Conservation (phyloP, 164 flowering plant species). For the Kalanchoe fedtschenkoi region DNA sequence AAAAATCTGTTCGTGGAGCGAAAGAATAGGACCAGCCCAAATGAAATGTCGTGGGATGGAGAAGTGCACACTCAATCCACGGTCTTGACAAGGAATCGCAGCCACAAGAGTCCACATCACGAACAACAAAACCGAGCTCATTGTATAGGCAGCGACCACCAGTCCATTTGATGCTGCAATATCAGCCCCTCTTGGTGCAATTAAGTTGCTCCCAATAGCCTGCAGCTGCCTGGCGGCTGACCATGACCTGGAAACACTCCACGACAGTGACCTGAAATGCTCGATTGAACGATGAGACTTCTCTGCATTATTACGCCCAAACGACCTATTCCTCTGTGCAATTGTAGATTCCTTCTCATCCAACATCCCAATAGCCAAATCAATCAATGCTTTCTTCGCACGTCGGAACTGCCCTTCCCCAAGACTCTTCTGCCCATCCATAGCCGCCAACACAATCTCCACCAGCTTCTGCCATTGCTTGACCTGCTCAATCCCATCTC, state of each 20-base stretch:
- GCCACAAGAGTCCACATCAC: slow-evolving; percentile 92
- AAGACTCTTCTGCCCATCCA: slow-evolving; percentile 35
- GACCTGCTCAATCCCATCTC: slow-evolving; percentile 62
- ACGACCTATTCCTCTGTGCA: slow-evolving; percentile 67
- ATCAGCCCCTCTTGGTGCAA: slow-evolving; percentile 48
- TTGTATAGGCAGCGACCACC: slow-evolving; percentile 55
- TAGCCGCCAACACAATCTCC: slow-evolving; percentile 64
- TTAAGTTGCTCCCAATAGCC: slow-evolving; percentile 61
- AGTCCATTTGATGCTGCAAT: slow-evolving; percentile 51
- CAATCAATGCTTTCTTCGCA: slow-evolving; percentile 74
- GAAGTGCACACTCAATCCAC: slow-evolving; percentile 75
- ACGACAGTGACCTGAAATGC: slow-evolving; percentile 66
- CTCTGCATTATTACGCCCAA: slow-evolving; percentile 40
- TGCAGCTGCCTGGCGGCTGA: slow-evolving; percentile 81
- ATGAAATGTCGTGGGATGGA: slow-evolving; percentile 45
- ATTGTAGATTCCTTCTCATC: slow-evolving; percentile 62
- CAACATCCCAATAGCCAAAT: slow-evolving; percentile 65
- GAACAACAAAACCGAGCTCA: slow-evolving; percentile 56
- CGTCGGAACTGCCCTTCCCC: slow-evolving; percentile 84
- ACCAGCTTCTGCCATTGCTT: slow-evolving; percentile 70
- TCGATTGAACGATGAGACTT: slow-evolving; percentile 30
- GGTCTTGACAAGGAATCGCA: slow-evolving; percentile 93
- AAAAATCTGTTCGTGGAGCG: slow-evolving; percentile 59
- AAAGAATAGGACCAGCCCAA: slow-evolving; percentile 54
- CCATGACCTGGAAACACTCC: slow-evolving; percentile 94